Base-by-base conservation (phyloP, 139 green algal species). In the Ettlia oleoabundans region DNA sequence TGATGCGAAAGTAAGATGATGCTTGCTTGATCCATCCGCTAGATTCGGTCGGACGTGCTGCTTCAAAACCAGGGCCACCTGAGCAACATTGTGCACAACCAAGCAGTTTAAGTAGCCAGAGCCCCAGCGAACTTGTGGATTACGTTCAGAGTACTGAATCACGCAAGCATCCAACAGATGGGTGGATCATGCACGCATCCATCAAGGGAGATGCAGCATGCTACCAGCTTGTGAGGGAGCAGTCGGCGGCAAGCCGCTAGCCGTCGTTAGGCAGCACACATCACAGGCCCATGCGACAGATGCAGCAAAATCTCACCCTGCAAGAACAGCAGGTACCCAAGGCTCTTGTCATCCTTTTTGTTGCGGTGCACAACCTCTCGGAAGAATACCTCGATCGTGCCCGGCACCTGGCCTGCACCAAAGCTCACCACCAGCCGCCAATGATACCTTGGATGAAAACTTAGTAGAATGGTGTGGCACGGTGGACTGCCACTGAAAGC, bases 31-130 rank as follows among this genome's bases (percentile, higher is more conserved):
- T 71, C 96, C 96, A 99, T 6, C 87, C 90, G 41, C 71, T 86
- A 10, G 72, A 84, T 26, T 98, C 95, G 13, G 79, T 91, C 19
- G 93, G 93, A 0, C 93, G 69, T 6, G 86, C 84, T 0, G 88
- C 86, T 73, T 97, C 95, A 82, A 96, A 97, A 1, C 96, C 96
- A 0, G 96, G 96, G 38, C 96, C 95, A 53, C 95, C 95, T 95
- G 85, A 35, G 7, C 15, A 2, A 33, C 21, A 38, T 52, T 71
- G 26, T 18, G 5, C 15, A 41, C 35, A 53, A 40, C 42, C 4
- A 24, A 0, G 38, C 15, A 19, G 10, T 28, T 26, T 72, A 2
- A 28, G 33, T 30, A 18, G 15, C 65, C 65, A 63, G 26, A 79
- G 51, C 51, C 13, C 28, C 61, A 67, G 61, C 7, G 13, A n/a